Percentiles rank a stretch among this genome's conserved stretches.
phyloP scores from a whole-genome alignment of 2,329 filamentous ascomycete genomes.

The Trichoderma sp. region DNA sequence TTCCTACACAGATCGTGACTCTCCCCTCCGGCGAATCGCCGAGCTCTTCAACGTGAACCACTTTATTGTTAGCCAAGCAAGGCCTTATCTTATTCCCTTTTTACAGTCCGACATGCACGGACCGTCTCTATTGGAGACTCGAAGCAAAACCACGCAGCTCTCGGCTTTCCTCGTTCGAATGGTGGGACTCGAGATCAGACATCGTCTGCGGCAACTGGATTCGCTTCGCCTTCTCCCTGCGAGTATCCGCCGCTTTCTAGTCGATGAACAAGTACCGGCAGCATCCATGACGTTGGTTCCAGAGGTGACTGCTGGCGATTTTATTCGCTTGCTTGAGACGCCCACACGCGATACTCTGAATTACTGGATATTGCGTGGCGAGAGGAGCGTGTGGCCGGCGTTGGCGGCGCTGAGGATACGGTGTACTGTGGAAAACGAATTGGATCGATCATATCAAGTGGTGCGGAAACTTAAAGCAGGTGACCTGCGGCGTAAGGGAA shows the following conservation, averaged over 20 bases:
- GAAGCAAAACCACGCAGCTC: constrained; percentile 55
- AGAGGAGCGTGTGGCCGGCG: constrained; percentile 87
- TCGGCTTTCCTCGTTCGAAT: constrained; percentile 62
- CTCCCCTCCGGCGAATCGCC: constrained; percentile 65
- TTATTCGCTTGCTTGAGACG: constrained; percentile 75
- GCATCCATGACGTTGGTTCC: constrained; percentile 79
- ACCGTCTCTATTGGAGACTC: constrained; percentile 59
- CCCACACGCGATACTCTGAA: constrained; percentile 72
- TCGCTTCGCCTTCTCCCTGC: constrained; percentile 69
- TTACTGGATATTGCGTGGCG: constrained; percentile 82
- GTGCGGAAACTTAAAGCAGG: constrained; percentile 62
- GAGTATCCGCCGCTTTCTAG: constrained; percentile 68
- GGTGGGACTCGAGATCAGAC: constrained; percentile 71
- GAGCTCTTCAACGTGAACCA: constrained; percentile 92
- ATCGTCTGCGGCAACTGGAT: constrained; percentile 78
- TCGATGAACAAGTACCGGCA: constrained; percentile 78
- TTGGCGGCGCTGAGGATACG: constrained; percentile 77
- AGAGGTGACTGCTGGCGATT: constrained; percentile 69
- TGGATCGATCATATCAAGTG: constrained; percentile 80
- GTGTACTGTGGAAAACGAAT: constrained; percentile 80
- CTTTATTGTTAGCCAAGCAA: constrained; percentile 89
- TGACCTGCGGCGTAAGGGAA: constrained; percentile 46
- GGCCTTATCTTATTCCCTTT: constrained; percentile 86
- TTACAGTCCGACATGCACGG: constrained; percentile 77
- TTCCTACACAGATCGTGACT: constrained; percentile 62